phyloP scores from a whole-genome alignment of 148 eudicot species.

The Silene latifolia region DNA sequence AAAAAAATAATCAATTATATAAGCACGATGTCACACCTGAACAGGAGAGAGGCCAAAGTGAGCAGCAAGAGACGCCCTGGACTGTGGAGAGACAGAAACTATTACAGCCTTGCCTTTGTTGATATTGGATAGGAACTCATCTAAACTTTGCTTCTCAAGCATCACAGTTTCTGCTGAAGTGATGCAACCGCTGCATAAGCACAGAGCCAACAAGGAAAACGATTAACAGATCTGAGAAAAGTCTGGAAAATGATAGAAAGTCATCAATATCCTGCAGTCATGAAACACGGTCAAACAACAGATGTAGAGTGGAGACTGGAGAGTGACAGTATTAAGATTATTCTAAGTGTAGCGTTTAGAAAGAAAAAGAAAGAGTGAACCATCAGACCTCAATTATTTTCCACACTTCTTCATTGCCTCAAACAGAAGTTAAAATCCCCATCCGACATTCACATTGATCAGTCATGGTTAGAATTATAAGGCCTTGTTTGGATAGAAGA shows the following conservation, averaged over 20 bases:
- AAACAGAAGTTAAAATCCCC: neutral
- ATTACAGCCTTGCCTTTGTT: no score
- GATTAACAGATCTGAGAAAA: no score
- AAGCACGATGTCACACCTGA: slow-evolving; percentile 43
- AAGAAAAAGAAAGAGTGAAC: neutral
- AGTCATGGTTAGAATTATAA: no score
- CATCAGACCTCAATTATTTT: neutral
- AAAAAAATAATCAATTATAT: neutral
- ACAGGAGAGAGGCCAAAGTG: slow-evolving; percentile 83
- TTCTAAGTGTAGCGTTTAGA: neutral
- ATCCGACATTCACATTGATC: neutral
- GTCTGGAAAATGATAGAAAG: neutral
- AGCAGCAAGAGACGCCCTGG: slow-evolving; percentile 90
- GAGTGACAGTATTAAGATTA: neutral
- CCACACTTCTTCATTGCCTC: neutral
- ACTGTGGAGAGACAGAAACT: slow-evolving; percentile 91
- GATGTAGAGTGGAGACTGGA: no score
- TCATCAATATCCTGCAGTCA: neutral
- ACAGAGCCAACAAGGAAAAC: no score
- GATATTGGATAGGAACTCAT: no score
- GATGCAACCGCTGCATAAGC: no score
- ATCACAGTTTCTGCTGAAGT: no score
- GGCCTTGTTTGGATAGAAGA: no score
- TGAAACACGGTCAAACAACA: neutral
- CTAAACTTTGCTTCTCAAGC: no score